Conservation (phyloP, 495 filamentous ascomycete genomes). For the Tuber magnatum region DNA sequence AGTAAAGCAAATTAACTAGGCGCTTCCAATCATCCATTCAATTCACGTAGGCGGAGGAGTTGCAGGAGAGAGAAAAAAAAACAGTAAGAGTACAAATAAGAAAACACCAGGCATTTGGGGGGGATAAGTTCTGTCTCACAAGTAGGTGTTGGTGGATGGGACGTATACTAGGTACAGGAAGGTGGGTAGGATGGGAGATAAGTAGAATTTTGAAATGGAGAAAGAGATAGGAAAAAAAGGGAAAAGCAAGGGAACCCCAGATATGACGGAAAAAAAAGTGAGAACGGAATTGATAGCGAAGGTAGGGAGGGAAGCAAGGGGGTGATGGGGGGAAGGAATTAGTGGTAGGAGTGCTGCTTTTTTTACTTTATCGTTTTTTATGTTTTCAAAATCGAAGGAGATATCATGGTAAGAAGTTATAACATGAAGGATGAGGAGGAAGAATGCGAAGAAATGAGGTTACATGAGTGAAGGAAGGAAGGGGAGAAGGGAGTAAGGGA, state of each 20-base stretch:
- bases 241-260: background rate
- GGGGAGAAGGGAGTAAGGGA: constrained; percentile 10
- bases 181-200: background rate
- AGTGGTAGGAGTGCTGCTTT: background rate
- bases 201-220: background rate
- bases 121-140: background rate
- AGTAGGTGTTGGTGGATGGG: background rate
- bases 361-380: background rate
- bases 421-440: constrained; percentile 1
- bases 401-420: background rate
- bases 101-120: background rate
- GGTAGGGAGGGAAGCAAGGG: background rate
- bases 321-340: background rate
- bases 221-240: no score
- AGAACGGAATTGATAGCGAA: background rate
- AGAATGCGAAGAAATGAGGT: background rate
- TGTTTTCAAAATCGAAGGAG: background rate
- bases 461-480: constrained; percentile 9
- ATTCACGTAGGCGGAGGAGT: background rate
- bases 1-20: background rate
- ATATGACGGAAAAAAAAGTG: background rate
- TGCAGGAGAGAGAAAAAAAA: background rate
- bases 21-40: background rate
- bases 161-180: background rate
- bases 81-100: background rate